These are phyloP conservation scores for Pouteria campechiana DNA, from an alignment of 179 eudicot species.

Conservation along the genomic window DNA sequence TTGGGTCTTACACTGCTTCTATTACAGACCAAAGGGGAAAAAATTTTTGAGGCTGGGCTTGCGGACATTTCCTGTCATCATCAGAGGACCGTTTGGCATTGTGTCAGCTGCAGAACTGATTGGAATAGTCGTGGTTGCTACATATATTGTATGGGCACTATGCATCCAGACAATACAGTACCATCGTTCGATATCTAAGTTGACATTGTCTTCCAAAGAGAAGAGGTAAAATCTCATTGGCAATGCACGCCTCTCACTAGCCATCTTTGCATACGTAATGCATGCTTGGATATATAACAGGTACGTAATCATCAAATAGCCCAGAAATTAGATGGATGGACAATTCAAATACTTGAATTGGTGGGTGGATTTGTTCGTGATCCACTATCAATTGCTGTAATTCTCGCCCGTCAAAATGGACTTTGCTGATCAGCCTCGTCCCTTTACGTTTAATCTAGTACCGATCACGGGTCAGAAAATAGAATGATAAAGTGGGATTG, in stretches of 20 bases:
- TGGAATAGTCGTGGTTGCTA: constrained; percentile 3
- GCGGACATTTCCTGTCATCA: constrained; percentile 8
- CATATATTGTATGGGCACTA: constrained; percentile 1
- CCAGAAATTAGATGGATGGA: no score
- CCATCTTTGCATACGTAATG: no score
- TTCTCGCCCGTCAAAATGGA: no score
- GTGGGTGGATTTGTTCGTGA: no score
- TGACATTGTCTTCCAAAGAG: not conserved
- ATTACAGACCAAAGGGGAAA: not conserved
- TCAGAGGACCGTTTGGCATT: constrained; percentile 8
- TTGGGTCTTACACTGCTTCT: not conserved
- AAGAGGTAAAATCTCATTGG: not conserved
- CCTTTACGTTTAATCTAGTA: no score
- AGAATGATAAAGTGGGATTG: no score
- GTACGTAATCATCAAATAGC: no score
- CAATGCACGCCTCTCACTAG: no score
- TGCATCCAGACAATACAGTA: not conserved
- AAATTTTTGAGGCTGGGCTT: constrained; percentile 1
- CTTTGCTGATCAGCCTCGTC: not conserved
- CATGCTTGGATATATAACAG: no score
- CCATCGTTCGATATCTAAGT: not conserved
- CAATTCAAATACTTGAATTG: no score
- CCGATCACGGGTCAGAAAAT: no score
- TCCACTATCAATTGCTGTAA: no score
- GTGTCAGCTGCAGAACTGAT: constrained; percentile 3